Conservation (phyloP, 225 moss, liverwort and hornwort genomes). For the Asterella californica region DNA sequence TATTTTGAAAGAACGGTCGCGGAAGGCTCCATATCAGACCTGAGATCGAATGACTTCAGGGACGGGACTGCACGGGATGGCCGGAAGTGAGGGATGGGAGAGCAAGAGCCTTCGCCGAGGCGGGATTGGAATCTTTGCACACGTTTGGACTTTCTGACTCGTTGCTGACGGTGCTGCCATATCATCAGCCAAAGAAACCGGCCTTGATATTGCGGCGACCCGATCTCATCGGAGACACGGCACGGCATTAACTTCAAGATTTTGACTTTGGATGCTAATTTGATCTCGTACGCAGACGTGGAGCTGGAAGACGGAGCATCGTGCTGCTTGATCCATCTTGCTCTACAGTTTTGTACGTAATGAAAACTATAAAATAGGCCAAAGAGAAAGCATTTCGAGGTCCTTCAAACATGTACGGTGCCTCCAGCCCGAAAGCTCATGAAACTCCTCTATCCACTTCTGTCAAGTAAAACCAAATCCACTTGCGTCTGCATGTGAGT, state of each 20-base stretch:
- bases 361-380: not conserved
- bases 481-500: not conserved
- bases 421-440: not conserved
- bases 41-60: not conserved
- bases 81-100: not conserved
- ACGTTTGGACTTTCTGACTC: not conserved
- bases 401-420: not conserved
- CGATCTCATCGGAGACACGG: not conserved
- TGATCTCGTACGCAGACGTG: not conserved
- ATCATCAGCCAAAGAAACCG: not conserved
- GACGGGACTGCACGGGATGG: not conserved
- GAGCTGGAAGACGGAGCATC: not conserved
- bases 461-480: not conserved
- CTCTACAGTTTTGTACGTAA: not conserved
- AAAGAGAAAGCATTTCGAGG: not conserved
- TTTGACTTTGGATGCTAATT: not conserved
- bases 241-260: constrained; percentile 4
- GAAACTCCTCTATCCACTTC: not conserved
- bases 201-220: not conserved
- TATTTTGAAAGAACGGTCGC: not conserved
- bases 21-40: not conserved
- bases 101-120: not conserved
- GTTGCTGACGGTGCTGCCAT: constrained; percentile 4
- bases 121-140: not conserved
- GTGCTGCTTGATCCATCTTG: not conserved